Evolutionary conservation across 1,284 basidiomycete species (phyloP), one percentile per base, ranked within the genome.

Genomic region (Pseudozyma sp.): DNA sequence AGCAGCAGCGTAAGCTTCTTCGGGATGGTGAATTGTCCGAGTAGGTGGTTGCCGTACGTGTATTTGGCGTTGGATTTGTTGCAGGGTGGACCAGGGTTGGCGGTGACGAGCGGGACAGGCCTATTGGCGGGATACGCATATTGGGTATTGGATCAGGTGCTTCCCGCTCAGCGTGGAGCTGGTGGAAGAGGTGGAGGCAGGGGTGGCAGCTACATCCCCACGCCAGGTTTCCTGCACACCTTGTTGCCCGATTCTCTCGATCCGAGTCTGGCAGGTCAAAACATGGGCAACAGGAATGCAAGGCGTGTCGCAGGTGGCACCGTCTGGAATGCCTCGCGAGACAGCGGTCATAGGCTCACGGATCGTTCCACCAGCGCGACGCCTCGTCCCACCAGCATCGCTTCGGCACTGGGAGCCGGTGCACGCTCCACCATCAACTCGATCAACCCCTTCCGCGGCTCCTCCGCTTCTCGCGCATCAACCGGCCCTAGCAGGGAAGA

Each of bases 21-120:
- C 42, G 81, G 81, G 9, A 49, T 81, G 34, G 53, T 82, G 46
- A 78, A 49, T n/a, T 45, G 71, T 24, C 92, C 91, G 0, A 85
- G 92, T 64, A 85, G 86, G 63, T 94, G 91, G 83, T 88, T 92
- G 68, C 92, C 94, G 0, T 77, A 77, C 80, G 87, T 89, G 43
- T 87, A 94, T 77, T 88, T 94, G 54, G 88, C 79, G 39, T 85
- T 94, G 77, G 92, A 94, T 84, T 81, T 92, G 42, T 81, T 94
- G 75, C 87, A 87, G 67, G 89, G 86, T 11, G 93, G 93, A 4
- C 89, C 89, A 0, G 40, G 60, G 0, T 87, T 87, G 4, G 91
- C 89, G 4, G 88, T 89, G 2, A 81, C 86, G 55, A 86, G 88
- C 50, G 82, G 92, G 33, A 90, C 90, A 0, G 93, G 93, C 1